Evolutionary conservation across 2,329 filamentous ascomycete genomes (phyloP).

Genomic region (Hortaea werneckii): DNA sequence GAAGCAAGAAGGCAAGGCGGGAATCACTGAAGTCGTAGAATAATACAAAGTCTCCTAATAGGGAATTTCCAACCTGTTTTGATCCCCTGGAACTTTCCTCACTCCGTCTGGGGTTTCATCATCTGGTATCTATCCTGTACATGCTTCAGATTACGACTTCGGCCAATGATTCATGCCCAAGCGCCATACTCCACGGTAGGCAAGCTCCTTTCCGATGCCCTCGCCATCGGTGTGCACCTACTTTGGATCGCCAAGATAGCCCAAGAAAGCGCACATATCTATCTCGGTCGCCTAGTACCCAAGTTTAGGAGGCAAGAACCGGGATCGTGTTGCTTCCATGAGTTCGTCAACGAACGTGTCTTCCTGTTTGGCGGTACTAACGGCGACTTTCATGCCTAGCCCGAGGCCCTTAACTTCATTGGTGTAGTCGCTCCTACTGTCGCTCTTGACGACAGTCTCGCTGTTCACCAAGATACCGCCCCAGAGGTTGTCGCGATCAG

Average conservation of each 20-base stretch:
- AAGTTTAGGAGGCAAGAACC: conserved; percentile 13
- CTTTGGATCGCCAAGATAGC: too few relatives aligned
- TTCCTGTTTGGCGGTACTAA: conserved; percentile 28
- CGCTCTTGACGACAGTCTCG: conserved; percentile 24
- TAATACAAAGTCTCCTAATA: too few relatives aligned
- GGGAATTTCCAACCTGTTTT: too few relatives aligned
- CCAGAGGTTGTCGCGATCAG: conserved; percentile 16
- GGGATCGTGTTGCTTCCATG: conserved; percentile 16
- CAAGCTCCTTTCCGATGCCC: too few relatives aligned
- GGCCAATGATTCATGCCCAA: background rate
- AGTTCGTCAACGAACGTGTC: conserved; percentile 32
- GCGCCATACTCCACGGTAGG: background rate
- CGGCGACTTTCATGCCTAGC: conserved; percentile 18
- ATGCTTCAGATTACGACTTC: too few relatives aligned
- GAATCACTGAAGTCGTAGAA: too few relatives aligned
- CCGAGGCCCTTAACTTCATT: conserved; percentile 17
- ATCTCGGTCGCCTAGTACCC: conserved; percentile 1
- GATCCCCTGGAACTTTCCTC: too few relatives aligned
- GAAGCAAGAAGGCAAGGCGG: too few relatives aligned
- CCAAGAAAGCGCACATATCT: too few relatives aligned
- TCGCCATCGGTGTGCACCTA: too few relatives aligned
- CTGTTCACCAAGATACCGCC: conserved; percentile 28
- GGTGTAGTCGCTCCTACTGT: conserved; percentile 17
- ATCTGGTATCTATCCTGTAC: too few relatives aligned
- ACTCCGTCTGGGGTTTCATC: too few relatives aligned